Conservation (phyloP, 257 asterid genomes). For the Primulina tabacum region DNA sequence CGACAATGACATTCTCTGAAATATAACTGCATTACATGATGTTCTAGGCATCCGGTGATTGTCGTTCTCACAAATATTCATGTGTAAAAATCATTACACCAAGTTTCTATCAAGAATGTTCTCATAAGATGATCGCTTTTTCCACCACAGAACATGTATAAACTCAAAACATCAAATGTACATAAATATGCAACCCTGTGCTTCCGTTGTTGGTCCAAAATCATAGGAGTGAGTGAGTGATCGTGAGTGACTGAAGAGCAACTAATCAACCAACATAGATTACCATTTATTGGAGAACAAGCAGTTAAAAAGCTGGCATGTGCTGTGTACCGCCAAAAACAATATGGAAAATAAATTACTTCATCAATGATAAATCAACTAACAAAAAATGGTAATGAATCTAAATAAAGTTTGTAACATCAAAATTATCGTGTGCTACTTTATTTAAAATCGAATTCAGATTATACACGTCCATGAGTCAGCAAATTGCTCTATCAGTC, state of each 20-base stretch:
- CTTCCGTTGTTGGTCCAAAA: background rate
- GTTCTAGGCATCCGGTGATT: background rate
- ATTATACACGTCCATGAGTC: conserved; percentile 51
- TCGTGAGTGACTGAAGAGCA: background rate
- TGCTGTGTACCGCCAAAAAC: conserved; percentile 1
- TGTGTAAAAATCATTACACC: background rate
- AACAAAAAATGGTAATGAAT: conserved; percentile 26
- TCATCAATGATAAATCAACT: conserved; percentile 15
- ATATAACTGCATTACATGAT: background rate
- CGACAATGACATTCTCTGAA: background rate
- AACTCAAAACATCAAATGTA: background rate
- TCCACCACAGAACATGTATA: too few species aligned
- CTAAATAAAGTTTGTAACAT: conserved; percentile 22
- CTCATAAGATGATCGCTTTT: conserved; percentile 7
- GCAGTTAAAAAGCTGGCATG: conserved; percentile 10
- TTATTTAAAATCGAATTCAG: conserved; percentile 43
- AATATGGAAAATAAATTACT: background rate
- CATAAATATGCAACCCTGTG: background rate
- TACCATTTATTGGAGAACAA: conserved; percentile 20
- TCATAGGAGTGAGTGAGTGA: background rate
- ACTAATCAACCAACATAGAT: conserved; percentile 9
- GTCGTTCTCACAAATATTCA: background rate
- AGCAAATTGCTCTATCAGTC: conserved; percentile 51
- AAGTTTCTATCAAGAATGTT: background rate
- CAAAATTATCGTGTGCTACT: conserved; percentile 38